Percentiles rank a stretch among this genome's conserved stretches.
phyloP scores from a whole-genome alignment of 2,329 filamentous ascomycete species.

The Colletotrichum falcatum region DNA sequence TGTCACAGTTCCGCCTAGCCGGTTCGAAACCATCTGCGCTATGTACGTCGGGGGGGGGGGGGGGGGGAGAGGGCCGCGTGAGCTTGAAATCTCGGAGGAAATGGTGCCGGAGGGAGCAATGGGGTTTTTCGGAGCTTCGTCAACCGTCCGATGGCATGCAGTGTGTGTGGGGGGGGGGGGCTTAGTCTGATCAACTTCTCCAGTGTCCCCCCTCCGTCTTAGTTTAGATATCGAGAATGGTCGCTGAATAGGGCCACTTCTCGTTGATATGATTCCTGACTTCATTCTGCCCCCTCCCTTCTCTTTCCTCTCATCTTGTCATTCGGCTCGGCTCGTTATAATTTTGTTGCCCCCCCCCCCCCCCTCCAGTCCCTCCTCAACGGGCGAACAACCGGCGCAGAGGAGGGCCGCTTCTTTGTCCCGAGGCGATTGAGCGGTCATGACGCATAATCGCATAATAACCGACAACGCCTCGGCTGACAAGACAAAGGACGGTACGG shows the following conservation, averaged over 20 bases:
- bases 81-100: constrained; percentile 35
- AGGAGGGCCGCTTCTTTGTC: not conserved
- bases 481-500: not conserved
- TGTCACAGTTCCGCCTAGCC: not conserved
- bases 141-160: constrained; percentile 31
- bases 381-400: not conserved
- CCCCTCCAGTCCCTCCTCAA: too few relatives aligned
- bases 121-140: constrained; percentile 23
- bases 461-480: not conserved
- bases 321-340: too few relatives aligned
- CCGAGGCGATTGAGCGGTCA: not conserved
- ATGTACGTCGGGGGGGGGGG: not conserved
- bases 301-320: not conserved
- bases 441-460: too few relatives aligned
- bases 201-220: constrained; percentile 3
- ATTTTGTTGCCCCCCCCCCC: too few relatives aligned
- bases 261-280: too few relatives aligned
- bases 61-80: not conserved
- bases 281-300: not conserved
- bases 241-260: not conserved
- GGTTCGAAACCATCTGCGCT: not conserved
- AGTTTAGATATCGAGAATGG: constrained; percentile 1
- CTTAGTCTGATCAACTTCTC: not conserved
- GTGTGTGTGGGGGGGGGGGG: not conserved
- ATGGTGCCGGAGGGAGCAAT: constrained; percentile 24